Evolutionary conservation across 164 flowering plant species (phyloP).

Genomic region (Berberis vulgaris): DNA sequence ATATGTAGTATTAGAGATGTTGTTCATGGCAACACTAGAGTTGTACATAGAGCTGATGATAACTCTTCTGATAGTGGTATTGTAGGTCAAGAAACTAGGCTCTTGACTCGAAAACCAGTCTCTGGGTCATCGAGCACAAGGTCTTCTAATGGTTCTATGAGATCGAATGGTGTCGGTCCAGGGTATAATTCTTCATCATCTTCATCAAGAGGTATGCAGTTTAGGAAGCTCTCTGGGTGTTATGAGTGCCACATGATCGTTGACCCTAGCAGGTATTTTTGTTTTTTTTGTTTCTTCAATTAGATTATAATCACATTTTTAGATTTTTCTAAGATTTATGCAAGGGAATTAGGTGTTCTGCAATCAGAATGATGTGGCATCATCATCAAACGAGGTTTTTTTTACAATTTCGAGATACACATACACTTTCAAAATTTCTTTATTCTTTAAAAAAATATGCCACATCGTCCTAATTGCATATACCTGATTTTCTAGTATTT

Average conservation of each 20-base stretch:
- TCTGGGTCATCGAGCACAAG: too few relatives aligned
- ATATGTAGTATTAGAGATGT: conserved; percentile 77
- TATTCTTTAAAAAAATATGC: too few relatives aligned
- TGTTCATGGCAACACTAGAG: conserved; percentile 67
- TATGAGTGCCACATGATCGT: conserved; percentile 30
- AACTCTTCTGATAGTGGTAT: conserved; percentile 69
- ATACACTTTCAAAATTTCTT: too few relatives aligned
- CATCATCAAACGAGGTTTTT: too few relatives aligned
- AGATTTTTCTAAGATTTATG: too few relatives aligned
- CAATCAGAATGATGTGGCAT: too few relatives aligned
- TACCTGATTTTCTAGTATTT: too few relatives aligned
- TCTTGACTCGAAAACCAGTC: conserved; percentile 29
- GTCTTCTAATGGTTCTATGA: conserved; percentile 21
- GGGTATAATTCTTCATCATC: conserved; percentile 13
- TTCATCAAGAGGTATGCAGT: conserved; percentile 28
- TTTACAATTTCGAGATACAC: too few relatives aligned
- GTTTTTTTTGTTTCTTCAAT: background rate
- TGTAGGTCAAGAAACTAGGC: conserved; percentile 45
- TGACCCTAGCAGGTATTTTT: conserved; percentile 26
- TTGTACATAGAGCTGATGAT: conserved; percentile 68
- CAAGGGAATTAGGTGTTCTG: too few relatives aligned
- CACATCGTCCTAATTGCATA: too few relatives aligned
- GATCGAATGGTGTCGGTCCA: conserved; percentile 27
- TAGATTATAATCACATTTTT: too few relatives aligned
- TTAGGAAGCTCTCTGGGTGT: conserved; percentile 34